These are phyloP conservation scores for Aspergillus pseudoglaucus DNA, from an alignment of 2,329 filamentous ascomycete species.

Conservation along the genomic window DNA sequence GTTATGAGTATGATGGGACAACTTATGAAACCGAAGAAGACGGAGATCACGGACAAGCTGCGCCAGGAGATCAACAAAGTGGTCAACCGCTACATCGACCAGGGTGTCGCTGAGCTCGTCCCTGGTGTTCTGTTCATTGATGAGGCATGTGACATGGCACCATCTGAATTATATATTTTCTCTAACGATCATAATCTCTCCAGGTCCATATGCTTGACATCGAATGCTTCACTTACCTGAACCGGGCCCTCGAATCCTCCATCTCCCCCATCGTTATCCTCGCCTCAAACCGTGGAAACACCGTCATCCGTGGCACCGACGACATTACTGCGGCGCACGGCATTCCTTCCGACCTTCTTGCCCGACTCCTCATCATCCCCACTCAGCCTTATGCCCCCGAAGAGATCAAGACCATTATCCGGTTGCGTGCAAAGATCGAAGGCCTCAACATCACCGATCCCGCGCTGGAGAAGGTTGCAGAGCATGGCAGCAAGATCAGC, in stretches of 20 bases:
- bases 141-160: conserved; percentile 56
- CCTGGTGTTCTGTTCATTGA: conserved; percentile 98
- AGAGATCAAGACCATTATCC: conserved; percentile 89
- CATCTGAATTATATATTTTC: neutral
- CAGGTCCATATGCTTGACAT: conserved; percentile 99
- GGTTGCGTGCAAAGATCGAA: conserved; percentile 76
- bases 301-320: conserved; percentile 81
- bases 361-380: conserved; percentile 89
- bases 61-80: conserved; percentile 97
- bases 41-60: conserved; percentile 97
- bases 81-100: conserved; percentile 97
- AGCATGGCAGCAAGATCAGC: conserved; percentile 82
- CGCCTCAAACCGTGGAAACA: conserved; percentile 92
- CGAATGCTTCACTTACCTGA: conserved; percentile 98
- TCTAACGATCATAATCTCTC: neutral
- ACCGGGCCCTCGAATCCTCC: conserved; percentile 89
- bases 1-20: conserved; percentile 99
- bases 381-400: conserved; percentile 81
- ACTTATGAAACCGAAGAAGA: conserved; percentile 99
- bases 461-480: conserved; percentile 78
- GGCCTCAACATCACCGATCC: conserved; percentile 70
- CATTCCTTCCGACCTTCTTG: conserved; percentile 86
- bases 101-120: conserved; percentile 95
- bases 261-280: conserved; percentile 97
- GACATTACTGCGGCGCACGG: conserved; percentile 79